Evolutionary conservation across 2,329 filamentous ascomycete genomes (phyloP).

Genomic region (Zymoseptoria passerinii): DNA sequence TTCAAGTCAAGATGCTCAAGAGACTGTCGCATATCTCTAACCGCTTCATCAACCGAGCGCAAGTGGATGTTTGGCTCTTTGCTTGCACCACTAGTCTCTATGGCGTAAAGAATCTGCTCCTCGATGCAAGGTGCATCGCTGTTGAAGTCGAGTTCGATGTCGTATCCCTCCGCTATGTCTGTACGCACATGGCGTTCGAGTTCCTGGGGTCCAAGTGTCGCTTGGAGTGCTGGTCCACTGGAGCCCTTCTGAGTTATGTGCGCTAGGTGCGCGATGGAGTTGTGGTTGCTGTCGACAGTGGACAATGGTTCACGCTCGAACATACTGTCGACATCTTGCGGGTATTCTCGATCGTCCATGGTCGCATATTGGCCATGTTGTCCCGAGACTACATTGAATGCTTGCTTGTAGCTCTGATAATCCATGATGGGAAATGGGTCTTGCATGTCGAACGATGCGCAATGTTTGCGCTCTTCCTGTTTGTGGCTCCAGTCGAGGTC

Average conservation of each 20-base stretch:
- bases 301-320: not conserved
- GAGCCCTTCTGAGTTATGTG: not conserved
- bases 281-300: not conserved
- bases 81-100: not conserved
- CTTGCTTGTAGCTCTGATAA: not conserved
- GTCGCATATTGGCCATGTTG: not conserved
- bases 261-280: not conserved
- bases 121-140: not conserved
- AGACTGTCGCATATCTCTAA: not conserved
- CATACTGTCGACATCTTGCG: not conserved
- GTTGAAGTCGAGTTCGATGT: not conserved
- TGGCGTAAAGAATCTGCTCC: not conserved
- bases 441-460: constrained; percentile 33
- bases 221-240: not conserved
- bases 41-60: not conserved
- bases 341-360: not conserved
- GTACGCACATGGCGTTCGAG: not conserved
- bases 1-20: not conserved
- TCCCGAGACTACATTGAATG: not conserved
- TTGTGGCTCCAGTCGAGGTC: not conserved
- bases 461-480: constrained; percentile 24
- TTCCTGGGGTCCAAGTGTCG: not conserved
- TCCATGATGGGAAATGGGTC: constrained; percentile 16
- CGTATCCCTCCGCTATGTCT: not conserved
- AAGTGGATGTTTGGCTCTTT: not conserved